Evolutionary conservation across 108 stramenopile genomes (phyloP), one percentile per base, ranked within the genome.

Genomic region (Cylindrotheca closterium): DNA sequence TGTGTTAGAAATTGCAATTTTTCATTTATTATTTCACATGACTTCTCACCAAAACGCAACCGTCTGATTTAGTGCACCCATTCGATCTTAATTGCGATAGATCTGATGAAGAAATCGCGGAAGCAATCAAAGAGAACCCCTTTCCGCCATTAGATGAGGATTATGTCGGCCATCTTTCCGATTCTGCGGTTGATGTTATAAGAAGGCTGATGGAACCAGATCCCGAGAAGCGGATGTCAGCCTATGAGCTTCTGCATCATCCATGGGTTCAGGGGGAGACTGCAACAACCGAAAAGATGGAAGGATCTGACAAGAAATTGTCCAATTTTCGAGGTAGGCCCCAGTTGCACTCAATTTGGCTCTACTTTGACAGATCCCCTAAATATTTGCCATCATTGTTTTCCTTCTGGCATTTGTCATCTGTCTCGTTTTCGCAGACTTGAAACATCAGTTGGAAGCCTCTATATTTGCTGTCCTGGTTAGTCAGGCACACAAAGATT

Each of bases 221-320:
- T 71, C 87, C 91, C 0, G 73, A 77, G 8, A 58, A 74, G 22
- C 67, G 94, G 23, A 67, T 95, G 19, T 79, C 86, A 2, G 94
- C 94, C 10, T 75, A 71, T 54, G 83, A 91, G 62, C 59, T 92
- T 59, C 75, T 95, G 51, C 78, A 90, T 60, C 91, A 95, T 72
- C 89, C 89, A 0, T 95, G 94, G 94, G 86, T 95, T 8, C 80
- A 74, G 21, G 92, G 92, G 50, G 82, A 82, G 55, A 88, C 92
- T 12, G 87, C 92, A 18, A 82, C 75, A 10, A 83, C 69, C 18
- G 60, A 70, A 19, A 82, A 75, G 46, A 92, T 92, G 57, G 71
- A 77, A 17, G 89, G 78, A 34, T 84, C 82, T 26, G 89, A 85
- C 59, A 77, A 87, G 59, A 84, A 83, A 28, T 65, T 94, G 22